Evolutionary conservation across 2,329 filamentous ascomycete genomes (phyloP).

Genomic region (Fusarium sp.): DNA sequence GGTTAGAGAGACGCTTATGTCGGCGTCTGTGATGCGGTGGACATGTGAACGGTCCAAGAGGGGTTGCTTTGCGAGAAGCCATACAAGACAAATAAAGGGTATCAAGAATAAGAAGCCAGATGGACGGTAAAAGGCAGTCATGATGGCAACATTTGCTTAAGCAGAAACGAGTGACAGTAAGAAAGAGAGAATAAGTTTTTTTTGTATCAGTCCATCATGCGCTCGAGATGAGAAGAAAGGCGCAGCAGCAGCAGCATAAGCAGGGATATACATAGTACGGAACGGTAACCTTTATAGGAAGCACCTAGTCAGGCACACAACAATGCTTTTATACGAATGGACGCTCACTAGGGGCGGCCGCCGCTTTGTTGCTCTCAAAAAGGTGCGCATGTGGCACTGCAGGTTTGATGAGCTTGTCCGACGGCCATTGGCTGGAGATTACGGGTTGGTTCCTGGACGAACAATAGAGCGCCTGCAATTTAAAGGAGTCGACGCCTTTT

Average conservation of each 20-base stretch:
- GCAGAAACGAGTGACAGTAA: slow-evolving; percentile 1
- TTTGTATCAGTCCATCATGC: not conserved
- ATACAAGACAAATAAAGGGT: slow-evolving; percentile 16
- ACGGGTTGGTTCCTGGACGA: not conserved
- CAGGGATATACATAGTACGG: not conserved
- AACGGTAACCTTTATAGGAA: not conserved
- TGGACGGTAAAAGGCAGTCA: slow-evolving; percentile 19
- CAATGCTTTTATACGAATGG: not conserved
- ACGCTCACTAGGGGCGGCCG: not conserved
- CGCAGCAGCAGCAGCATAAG: not conserved
- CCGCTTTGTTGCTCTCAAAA: not conserved
- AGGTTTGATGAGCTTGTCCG: not conserved
- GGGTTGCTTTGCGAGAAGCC: slow-evolving; percentile 34
- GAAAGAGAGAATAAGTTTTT: not conserved
- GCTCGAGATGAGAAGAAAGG: not conserved
- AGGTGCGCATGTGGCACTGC: not conserved
- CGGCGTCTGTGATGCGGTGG: slow-evolving; percentile 38
- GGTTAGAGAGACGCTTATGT: slow-evolving; percentile 32
- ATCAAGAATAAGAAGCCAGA: slow-evolving; percentile 19
- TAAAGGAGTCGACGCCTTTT: not conserved
- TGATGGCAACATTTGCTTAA: not conserved
- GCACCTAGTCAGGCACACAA: not conserved
- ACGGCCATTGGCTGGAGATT: slow-evolving; percentile 8
- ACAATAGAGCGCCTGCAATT: not conserved
- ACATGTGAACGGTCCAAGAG: slow-evolving; percentile 25